Evolutionary conservation across 2,329 filamentous ascomycete genomes (phyloP), one percentile per base, ranked within the genome.

Genomic region (Iodosphaeria phyllophila): DNA sequence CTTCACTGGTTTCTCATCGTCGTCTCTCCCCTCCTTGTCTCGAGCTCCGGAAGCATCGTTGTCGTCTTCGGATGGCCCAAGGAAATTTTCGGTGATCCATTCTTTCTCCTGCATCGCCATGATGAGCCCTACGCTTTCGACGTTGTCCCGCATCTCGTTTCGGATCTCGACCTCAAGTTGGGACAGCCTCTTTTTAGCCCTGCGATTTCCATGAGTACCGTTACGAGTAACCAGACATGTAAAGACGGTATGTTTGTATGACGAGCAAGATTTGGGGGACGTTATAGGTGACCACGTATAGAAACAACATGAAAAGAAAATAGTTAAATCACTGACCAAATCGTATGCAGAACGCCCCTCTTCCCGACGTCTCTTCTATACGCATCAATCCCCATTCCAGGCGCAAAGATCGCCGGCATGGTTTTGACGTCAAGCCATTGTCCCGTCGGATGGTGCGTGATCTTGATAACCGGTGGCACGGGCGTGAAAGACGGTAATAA

Each of bases 21-120:
- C n/a, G n/a, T n/a, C n/a, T n/a, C n/a, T n/a, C n/a, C n/a, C n/a
- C n/a, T n/a, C n/a, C n/a, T n/a, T n/a, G n/a, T n/a, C n/a, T n/a
- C n/a, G n/a, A n/a, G n/a, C n/a, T n/a, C n/a, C n/a, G n/a, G n/a
- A n/a, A n/a, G n/a, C n/a, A n/a, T 30, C 33, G 23, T 32, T 35
- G 29, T 39, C 34, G 23, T n/a, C n/a, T 46, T 26, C 47, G 54
- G 32, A 47, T 56, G 27, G 50, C 47, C 20, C 22, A 79, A 54
- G 5, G 46, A 92, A 92, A 37, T 83, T 79, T 23, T 72, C 58
- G 40, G 80, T 66, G 26, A 92, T 83, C 82, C 82, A 92, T 36
- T 77, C 64, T 43, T 73, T 78, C 48, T 92, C 83, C 29, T 80
- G 69, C 23, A 79, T 46, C 0, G 75, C 80, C 74, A 92, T 92